Evolutionary conservation across 768 basidiomycete genomes (phyloP).

Genomic region (Termitomyces sp.): DNA sequence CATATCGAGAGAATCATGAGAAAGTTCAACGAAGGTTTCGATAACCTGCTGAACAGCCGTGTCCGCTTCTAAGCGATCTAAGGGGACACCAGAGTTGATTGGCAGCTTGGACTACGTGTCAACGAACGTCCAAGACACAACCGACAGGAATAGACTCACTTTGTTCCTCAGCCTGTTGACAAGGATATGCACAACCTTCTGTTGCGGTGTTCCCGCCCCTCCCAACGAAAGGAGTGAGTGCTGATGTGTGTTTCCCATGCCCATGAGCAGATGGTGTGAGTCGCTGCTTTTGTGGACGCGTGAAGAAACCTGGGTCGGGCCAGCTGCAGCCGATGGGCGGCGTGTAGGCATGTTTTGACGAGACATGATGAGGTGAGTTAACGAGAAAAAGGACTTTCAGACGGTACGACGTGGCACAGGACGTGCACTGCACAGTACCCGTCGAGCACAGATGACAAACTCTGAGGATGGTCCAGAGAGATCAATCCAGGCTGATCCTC

Average conservation of each 20-base stretch:
- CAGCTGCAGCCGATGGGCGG: conserved; percentile 55
- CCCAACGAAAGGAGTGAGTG: conserved; percentile 28
- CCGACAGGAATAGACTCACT: conserved; percentile 33
- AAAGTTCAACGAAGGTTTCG: conserved; percentile 74
- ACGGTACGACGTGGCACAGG: not conserved
- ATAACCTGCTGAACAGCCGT: conserved; percentile 70
- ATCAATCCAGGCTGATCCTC: conserved; percentile 20
- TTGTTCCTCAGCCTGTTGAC: conserved; percentile 79
- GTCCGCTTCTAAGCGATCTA: conserved; percentile 74
- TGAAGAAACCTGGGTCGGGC: conserved; percentile 22
- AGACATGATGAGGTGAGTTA: conserved; percentile 8
- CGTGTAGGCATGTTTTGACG: conserved; percentile 40
- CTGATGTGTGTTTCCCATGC: conserved; percentile 17
- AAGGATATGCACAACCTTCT: conserved; percentile 75
- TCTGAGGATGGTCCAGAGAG: conserved; percentile 15
- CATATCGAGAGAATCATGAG: conserved; percentile 70
- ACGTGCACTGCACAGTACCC: conserved; percentile 8
- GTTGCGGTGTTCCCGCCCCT: conserved; percentile 55
- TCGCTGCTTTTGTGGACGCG: conserved; percentile 48
- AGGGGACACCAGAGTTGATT: conserved; percentile 69
- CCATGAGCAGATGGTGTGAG: conserved; percentile 39
- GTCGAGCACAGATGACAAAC: conserved; percentile 9
- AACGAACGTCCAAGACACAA: conserved; percentile 4
- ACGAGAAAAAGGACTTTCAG: not conserved
- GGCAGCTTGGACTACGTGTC: conserved; percentile 54